Percentiles rank a stretch among this genome's conserved stretches.
phyloP scores from a whole-genome alignment of 1,284 basidiomycete genomes.

The Agaricales sp. region DNA sequence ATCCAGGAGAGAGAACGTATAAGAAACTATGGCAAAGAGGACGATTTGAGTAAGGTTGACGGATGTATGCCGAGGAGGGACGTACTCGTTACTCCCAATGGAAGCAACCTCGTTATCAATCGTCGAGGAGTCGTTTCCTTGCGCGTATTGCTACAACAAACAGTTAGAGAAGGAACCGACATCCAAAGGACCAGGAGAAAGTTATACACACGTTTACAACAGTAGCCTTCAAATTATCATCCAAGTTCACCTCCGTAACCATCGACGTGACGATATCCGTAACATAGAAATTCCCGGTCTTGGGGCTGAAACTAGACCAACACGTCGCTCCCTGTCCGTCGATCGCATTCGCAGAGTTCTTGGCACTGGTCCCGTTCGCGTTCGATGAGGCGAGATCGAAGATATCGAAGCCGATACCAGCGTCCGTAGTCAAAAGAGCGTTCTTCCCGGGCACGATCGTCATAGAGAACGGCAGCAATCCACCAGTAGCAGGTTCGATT shows the following conservation, averaged over 20 bases:
- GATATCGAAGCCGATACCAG: constrained; percentile 34
- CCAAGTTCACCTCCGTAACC: constrained; percentile 37
- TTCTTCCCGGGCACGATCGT: constrained; percentile 34
- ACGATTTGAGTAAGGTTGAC: constrained; percentile 1
- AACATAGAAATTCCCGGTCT: constrained; percentile 40
- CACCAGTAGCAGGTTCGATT: constrained; percentile 24
- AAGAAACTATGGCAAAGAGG: constrained; percentile 26
- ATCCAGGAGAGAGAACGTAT: constrained; percentile 25
- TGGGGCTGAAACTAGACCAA: constrained; percentile 35
- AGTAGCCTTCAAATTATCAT: constrained; percentile 31
- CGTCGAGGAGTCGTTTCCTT: constrained; percentile 25
- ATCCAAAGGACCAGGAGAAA: not conserved
- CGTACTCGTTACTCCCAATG: constrained; percentile 35
- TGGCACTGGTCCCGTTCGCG: constrained; percentile 3
- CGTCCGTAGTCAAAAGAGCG: constrained; percentile 35
- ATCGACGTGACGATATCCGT: constrained; percentile 31
- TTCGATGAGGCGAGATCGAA: constrained; percentile 23
- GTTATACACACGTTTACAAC: constrained; percentile 27
- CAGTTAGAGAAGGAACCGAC: not conserved
- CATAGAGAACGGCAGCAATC: constrained; percentile 36
- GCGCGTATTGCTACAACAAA: constrained; percentile 29
- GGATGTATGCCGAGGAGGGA: constrained; percentile 6
- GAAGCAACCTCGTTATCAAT: constrained; percentile 37
- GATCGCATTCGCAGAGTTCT: constrained; percentile 21
- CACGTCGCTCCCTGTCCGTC: constrained; percentile 35